These are phyloP conservation scores for Radiomyces spectabilis DNA, from an alignment of 192 early-diverging fungal genomes.

Conservation along the genomic window DNA sequence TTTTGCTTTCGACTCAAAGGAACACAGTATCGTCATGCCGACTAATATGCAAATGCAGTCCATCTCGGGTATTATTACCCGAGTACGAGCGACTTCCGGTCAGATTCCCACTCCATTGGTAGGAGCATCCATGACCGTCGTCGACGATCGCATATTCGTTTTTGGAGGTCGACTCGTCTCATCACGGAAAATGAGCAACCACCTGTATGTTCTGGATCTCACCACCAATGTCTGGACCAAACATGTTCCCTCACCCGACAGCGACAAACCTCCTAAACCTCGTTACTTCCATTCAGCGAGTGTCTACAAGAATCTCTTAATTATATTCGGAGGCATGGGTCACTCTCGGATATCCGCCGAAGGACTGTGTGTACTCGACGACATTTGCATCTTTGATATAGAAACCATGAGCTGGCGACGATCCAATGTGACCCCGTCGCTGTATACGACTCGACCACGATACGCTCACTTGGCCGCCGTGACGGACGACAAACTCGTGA, in stretches of 20 bases:
- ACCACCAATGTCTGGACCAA: conserved; percentile 49
- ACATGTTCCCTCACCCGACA: conserved; percentile 30
- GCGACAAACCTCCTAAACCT: conserved; percentile 29
- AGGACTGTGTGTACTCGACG: conserved; percentile 58
- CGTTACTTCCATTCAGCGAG: conserved; percentile 74
- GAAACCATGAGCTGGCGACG: conserved; percentile 58
- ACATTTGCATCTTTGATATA: conserved; percentile 62
- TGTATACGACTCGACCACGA: conserved; percentile 54
- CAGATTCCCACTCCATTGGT: conserved; percentile 67
- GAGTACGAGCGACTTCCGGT: conserved; percentile 32
- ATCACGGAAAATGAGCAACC: conserved; percentile 57
- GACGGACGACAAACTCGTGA: conserved; percentile 51
- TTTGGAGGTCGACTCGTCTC: conserved; percentile 67
- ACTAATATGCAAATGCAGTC: conserved; percentile 3
- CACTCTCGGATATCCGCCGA: conserved; percentile 46
- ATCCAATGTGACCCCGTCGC: conserved; percentile 33
- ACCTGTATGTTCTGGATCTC: conserved; percentile 59
- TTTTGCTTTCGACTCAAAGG: no score
- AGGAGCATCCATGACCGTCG: conserved; percentile 55
- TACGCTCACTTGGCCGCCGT: conserved; percentile 76
- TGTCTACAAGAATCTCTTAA: conserved; percentile 55
- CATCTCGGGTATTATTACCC: conserved; percentile 3
- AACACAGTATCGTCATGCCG: no score
- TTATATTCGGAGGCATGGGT: conserved; percentile 81
- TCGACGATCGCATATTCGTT: conserved; percentile 51